These are phyloP conservation scores for Rhizopogon vulgaris DNA, from an alignment of 768 basidiomycete species.

Conservation along the genomic window DNA sequence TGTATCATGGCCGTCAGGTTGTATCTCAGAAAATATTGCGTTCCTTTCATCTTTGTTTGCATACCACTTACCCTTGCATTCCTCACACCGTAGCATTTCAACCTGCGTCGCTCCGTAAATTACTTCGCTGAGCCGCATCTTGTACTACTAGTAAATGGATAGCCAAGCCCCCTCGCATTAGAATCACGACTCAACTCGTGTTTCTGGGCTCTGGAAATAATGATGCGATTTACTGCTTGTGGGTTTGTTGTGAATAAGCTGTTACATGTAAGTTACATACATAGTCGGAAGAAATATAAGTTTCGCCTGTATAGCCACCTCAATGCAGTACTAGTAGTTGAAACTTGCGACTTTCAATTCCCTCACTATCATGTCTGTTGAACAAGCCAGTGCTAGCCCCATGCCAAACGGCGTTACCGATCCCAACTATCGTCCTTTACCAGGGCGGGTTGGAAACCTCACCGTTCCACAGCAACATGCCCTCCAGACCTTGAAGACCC, in stretches of 20 bases:
- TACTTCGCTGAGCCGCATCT: constrained; percentile 17
- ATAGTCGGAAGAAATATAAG: no score
- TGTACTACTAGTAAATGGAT: constrained; percentile 23
- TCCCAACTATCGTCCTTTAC: constrained; percentile 57
- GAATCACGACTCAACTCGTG: constrained; percentile 29
- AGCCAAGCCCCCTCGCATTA: constrained; percentile 27
- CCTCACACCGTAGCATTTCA: constrained; percentile 23
- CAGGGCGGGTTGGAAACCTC: constrained; percentile 80
- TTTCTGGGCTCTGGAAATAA: constrained; percentile 26
- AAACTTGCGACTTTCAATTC: not conserved
- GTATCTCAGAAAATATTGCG: constrained; percentile 7
- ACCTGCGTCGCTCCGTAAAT: constrained; percentile 23
- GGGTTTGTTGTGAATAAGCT: no score
- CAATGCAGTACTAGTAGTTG: not conserved
- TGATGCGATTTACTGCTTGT: constrained; percentile 20
- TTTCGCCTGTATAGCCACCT: no score
- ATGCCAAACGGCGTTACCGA: constrained; percentile 57
- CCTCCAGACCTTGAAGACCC: constrained; percentile 61
- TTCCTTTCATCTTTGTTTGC: constrained; percentile 7
- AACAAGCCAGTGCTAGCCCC: constrained; percentile 46
- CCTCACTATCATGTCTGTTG: constrained; percentile 19
- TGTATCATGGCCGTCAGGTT: constrained; percentile 4
- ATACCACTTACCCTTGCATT: not conserved
- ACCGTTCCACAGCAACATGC: constrained; percentile 52
- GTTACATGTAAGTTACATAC: no score